Base-by-base conservation (phyloP, 495 filamentous ascomycete species). In the Penicillium roqueforti region DNA sequence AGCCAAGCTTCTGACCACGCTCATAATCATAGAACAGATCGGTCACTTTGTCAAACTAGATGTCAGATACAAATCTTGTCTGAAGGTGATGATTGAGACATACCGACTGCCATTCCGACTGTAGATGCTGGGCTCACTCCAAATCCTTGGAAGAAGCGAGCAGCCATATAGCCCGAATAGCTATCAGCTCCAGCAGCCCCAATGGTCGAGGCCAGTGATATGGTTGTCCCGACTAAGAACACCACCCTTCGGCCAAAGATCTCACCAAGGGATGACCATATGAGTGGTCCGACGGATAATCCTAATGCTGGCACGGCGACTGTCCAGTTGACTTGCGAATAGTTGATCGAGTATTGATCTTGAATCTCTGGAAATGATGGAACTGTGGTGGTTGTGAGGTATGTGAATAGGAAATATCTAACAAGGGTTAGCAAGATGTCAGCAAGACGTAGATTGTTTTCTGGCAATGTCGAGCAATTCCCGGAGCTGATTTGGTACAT, bases 351-450 rank as follows among this genome's bases (percentile, higher is more conserved):
- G 58, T 76, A 83, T 47, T 79, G 68, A 19, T 67, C 58, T 57
- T 83, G 76, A 16, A 84, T 72, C 11, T 73, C 68, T 1, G 70
- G 49, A 57, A 85, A 85, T 0, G 81, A 82, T 1, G 81, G 81
- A 1, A 86, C 77, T 0, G 83, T 82, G 3, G 78, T 82, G 0
- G 83, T 85, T 4, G 81, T 85, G 42, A 83, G 75, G 62, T 84
- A 85, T 10, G 83, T 85, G 66, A 85, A 83, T 47, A 85, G 71
- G 61, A 83, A 84, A 61, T 85, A 84, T 66, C 78, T 81, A 34
- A 14, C 7, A 26, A 13, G 1, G 8, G 28, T 11, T 13, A 49
- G 5, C 1, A 3, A 28, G 2, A 23, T 26, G n/a, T 49, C n/a
- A 48, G 46, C 23, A 13, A 47, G 20, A 5, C 10, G 6, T 45